Evolutionary conservation across 2,329 filamentous ascomycete genomes (phyloP).

Genomic region (Aspergillus clavatus): DNA sequence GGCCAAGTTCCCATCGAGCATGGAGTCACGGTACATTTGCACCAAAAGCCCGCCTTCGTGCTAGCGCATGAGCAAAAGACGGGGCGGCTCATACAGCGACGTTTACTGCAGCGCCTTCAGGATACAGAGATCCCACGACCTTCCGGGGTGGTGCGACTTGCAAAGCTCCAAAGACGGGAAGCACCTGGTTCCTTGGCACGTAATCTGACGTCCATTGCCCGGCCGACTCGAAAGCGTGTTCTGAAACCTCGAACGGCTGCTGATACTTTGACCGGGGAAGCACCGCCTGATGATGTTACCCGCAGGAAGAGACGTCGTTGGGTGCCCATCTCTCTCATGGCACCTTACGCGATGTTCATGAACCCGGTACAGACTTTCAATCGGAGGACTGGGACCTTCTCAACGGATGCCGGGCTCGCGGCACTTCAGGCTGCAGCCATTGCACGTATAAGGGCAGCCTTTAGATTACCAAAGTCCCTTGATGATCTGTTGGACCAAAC

Average conservation of each 20-base stretch:
- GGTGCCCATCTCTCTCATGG: conserved; percentile 22
- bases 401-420: conserved; percentile 35
- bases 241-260: not conserved
- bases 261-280: not conserved
- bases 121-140: conserved; percentile 7
- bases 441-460: conserved; percentile 2
- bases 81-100: conserved; percentile 22
- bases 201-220: conserved; percentile 24
- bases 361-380: conserved; percentile 38
- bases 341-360: conserved; percentile 34
- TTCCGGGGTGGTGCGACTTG: conserved; percentile 24
- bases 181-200: conserved; percentile 11
- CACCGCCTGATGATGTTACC: not conserved
- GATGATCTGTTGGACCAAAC: conserved; percentile 26
- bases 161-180: conserved; percentile 24
- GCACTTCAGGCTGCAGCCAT: conserved; percentile 6
- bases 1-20: conserved; percentile 28
- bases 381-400: conserved; percentile 42
- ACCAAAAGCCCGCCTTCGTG: conserved; percentile 32
- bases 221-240: conserved; percentile 4
- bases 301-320: conserved; percentile 19
- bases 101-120: conserved; percentile 20
- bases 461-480: conserved; percentile 24
- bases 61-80: conserved; percentile 25
- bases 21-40: conserved; percentile 33